Evolutionary conservation across 2,329 filamentous ascomycete genomes (phyloP).

Genomic region (Kalaharituber pfeilii): DNA sequence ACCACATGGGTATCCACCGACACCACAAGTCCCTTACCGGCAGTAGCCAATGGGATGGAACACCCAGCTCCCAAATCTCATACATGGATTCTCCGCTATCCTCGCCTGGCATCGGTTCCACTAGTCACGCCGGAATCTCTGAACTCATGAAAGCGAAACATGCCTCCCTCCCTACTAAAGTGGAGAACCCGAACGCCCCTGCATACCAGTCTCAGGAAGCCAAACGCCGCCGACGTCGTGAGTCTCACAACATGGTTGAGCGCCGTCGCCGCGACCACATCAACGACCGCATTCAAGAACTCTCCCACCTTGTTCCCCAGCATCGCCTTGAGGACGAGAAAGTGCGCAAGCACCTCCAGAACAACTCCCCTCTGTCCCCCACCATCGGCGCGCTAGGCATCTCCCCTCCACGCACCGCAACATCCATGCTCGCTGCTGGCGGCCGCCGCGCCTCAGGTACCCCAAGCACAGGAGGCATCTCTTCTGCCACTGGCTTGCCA

Average conservation of each 20-base stretch:
- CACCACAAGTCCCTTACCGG: constrained; percentile 74
- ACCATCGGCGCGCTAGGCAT: constrained; percentile 53
- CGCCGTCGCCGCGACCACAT: constrained; percentile 91
- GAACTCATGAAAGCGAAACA: constrained; percentile 79
- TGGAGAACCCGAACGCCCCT: constrained; percentile 38
- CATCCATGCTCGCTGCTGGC: constrained; percentile 67
- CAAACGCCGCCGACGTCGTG: constrained; percentile 75
- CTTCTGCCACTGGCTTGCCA: constrained; percentile 78
- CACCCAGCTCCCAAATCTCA: constrained; percentile 64
- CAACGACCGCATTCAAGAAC: constrained; percentile 93
- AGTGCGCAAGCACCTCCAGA: constrained; percentile 83
- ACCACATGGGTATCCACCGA: constrained; percentile 38
- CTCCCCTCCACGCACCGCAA: constrained; percentile 62
- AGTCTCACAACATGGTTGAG: constrained; percentile 94
- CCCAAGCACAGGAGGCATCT: too few relatives aligned
- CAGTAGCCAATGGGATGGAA: constrained; percentile 60
- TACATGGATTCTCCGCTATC: constrained; percentile 79
- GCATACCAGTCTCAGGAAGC: constrained; percentile 70
- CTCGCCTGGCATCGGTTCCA: constrained; percentile 42
- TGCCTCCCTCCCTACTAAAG: constrained; percentile 77
- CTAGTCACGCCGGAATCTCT: constrained; percentile 55
- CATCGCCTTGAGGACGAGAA: constrained; percentile 95
- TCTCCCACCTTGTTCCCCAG: constrained; percentile 78
- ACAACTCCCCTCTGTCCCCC: constrained; percentile 75
- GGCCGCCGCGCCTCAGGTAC: constrained; percentile 60